A percentile compares a stretch with the other conserved stretches of the same genome.
Evolutionary conservation across 164 flowering plant species (phyloP).

Genomic region (Houttuynia cordata): DNA sequence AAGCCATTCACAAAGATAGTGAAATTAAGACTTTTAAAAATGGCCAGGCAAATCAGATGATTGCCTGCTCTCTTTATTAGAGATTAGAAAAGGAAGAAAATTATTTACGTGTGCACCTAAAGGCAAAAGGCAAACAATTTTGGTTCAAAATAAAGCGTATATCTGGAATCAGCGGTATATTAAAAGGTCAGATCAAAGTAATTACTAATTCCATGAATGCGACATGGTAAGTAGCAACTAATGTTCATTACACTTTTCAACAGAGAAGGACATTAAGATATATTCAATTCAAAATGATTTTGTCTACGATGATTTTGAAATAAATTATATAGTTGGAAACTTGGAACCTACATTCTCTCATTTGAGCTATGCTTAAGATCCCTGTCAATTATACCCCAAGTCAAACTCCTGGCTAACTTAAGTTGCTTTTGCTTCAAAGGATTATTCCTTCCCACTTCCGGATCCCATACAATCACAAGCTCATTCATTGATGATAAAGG

Average conservation of each 20-base stretch:
- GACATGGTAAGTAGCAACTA: too few species aligned
- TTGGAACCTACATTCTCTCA: constrained; percentile 74
- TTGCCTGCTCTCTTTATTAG: too few species aligned
- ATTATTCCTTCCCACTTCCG: constrained; percentile 87
- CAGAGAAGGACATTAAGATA: not conserved
- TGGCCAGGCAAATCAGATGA: too few species aligned
- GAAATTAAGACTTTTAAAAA: too few species aligned
- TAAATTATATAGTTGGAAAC: constrained; percentile 12
- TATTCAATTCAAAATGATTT: not conserved
- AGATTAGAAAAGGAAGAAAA: too few species aligned
- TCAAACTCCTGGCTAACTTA: constrained; percentile 88
- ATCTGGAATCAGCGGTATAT: too few species aligned
- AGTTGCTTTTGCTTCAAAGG: constrained; percentile 98
- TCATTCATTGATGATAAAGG: constrained; percentile 93
- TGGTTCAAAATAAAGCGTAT: not conserved
- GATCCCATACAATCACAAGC: constrained; percentile 94
- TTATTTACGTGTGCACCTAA: too few species aligned
- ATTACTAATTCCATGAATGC: too few species aligned
- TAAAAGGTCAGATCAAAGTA: too few species aligned
- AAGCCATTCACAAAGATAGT: too few species aligned
- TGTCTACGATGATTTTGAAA: not conserved
- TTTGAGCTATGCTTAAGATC: constrained; percentile 90
- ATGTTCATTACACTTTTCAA: not conserved
- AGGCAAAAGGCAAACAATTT: too few species aligned
- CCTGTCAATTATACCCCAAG: constrained; percentile 90